Evolutionary conservation across 176 grass and related monocot genomes (phyloP), one percentile per base, ranked within the genome.

Genomic region (Stipa capillata): DNA sequence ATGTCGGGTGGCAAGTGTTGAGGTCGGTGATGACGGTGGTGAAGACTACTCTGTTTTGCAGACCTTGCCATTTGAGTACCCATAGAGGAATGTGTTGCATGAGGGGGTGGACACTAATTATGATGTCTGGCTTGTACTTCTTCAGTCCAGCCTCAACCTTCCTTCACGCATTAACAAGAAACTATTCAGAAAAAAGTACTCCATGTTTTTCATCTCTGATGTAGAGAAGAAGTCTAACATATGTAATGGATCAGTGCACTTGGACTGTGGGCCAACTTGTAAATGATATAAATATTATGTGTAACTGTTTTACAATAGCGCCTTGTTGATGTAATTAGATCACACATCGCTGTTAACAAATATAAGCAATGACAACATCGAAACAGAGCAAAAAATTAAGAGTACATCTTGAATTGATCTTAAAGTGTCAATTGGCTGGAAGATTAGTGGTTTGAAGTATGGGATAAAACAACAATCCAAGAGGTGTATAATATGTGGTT

Each of bases 111-210:
- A 95, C 96, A 72, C 96, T 99, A 74, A 99, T 95, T 77, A 99
- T 99, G 52, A 95, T 99, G 79, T 99, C 96, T n/a, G 96, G 96
- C 49, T 95, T 99, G 86, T 99, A 99, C 80, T 99, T 99, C 92
- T 95, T 99, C 78, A 99, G 79, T 68, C 96, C 96, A 64, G 96
- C 96, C 69, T 99, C 92, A 82, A 99, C 90, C 86, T 99, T 95
- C 86, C 96, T 99, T 93, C 84, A 92, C 25, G 35, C 84, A 91
- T 53, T 74, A 90, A 59, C 16, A 82, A 82, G 10, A 89, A 65
- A 18, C 14, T 31, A 81, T 81, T 89, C 36, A 85, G 77, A 25
- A 49, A 83, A 55, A 56, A 37, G 2, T 7, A 31, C 0, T 41
- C 35, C 33, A 43, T 32, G 17, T 39, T 72, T 39, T 40, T 21